Percentiles rank a stretch among this genome's conserved stretches.
Conservation (phyloP, 768 basidiomycete genomes). For the Russula earlei region DNA sequence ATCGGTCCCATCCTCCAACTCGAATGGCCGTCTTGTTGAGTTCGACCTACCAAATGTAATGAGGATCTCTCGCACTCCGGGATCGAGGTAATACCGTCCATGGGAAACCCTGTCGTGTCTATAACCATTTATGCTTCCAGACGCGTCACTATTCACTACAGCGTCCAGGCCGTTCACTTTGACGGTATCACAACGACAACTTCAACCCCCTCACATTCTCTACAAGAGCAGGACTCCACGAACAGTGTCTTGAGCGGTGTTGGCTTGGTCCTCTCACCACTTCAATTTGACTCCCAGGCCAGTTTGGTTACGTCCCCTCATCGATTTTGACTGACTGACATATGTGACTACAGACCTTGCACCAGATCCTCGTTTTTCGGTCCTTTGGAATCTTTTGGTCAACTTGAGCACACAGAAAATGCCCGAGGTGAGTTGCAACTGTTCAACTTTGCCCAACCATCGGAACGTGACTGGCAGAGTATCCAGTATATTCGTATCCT, state of each 20-base stretch:
- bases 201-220: too few relatives aligned
- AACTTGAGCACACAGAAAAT: conserved; percentile 9
- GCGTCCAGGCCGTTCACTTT: background rate
- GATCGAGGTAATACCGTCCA: conserved; percentile 38
- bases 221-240: conserved; percentile 15
- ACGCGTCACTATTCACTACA: conserved; percentile 10
- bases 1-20: conserved; percentile 12
- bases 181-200: background rate
- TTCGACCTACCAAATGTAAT: conserved; percentile 47
- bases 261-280: conserved; percentile 43
- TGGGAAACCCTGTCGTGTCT: background rate
- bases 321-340: background rate
- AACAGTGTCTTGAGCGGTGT: conserved; percentile 23
- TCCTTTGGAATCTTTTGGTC: conserved; percentile 45
- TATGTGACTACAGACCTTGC: conserved; percentile 36
- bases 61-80: conserved; percentile 45
- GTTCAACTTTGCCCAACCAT: background rate
- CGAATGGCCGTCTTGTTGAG: conserved; percentile 20
- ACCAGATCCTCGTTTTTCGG: conserved; percentile 54
- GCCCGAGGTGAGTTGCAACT: conserved; percentile 6
- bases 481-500: conserved; percentile 26
- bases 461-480: background rate
- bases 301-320: conserved; percentile 13
- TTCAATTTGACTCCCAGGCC: conserved; percentile 54
- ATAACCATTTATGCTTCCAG: conserved; percentile 27